Evolutionary conservation across 2,329 filamentous ascomycete species (phyloP).

Genomic region (Trichoderma citrinoviride): DNA sequence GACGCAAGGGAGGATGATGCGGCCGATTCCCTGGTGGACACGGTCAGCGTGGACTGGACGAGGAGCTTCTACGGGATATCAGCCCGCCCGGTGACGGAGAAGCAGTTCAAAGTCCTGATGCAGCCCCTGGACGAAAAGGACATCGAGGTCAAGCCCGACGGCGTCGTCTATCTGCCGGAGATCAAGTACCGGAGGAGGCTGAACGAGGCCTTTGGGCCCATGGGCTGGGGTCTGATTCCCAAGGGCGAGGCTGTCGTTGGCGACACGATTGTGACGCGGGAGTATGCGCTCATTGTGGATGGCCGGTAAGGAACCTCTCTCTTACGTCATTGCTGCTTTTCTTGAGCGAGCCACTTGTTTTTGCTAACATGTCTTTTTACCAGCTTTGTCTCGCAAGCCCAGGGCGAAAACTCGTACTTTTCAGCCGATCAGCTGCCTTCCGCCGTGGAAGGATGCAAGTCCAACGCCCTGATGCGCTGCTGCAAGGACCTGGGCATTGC

Average conservation of each 20-base stretch:
- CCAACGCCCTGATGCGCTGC: constrained; percentile 95
- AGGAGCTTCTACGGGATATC: constrained; percentile 80
- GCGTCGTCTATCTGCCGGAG: constrained; percentile 92
- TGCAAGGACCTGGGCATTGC: constrained; percentile 97
- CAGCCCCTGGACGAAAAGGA: constrained; percentile 67
- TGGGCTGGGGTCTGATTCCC: constrained; percentile 92
- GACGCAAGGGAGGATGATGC: constrained; percentile 13
- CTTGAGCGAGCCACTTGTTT: not conserved
- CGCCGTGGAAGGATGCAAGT: constrained; percentile 94
- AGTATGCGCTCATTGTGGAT: constrained; percentile 87
- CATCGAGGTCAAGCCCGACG: constrained; percentile 96
- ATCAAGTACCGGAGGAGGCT: constrained; percentile 95
- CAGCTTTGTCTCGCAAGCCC: constrained; percentile 86
- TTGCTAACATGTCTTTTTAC: constrained; percentile 8
- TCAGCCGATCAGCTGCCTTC: constrained; percentile 85
- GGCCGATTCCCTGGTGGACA: constrained; percentile 8
- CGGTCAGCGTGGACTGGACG: constrained; percentile 66
- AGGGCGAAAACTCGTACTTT: constrained; percentile 95
- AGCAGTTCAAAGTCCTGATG: constrained; percentile 67
- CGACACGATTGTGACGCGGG: constrained; percentile 76
- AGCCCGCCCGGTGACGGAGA: constrained; percentile 64
- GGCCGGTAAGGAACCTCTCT: constrained; percentile 67
- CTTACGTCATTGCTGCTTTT: not conserved
- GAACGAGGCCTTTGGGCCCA: constrained; percentile 88
- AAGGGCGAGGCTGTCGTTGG: constrained; percentile 81